A percentile compares a stretch with the other conserved stretches of the same genome.
Evolutionary conservation across 78 protist species (phyloP).

Genomic region (Fonticula alba): DNA sequence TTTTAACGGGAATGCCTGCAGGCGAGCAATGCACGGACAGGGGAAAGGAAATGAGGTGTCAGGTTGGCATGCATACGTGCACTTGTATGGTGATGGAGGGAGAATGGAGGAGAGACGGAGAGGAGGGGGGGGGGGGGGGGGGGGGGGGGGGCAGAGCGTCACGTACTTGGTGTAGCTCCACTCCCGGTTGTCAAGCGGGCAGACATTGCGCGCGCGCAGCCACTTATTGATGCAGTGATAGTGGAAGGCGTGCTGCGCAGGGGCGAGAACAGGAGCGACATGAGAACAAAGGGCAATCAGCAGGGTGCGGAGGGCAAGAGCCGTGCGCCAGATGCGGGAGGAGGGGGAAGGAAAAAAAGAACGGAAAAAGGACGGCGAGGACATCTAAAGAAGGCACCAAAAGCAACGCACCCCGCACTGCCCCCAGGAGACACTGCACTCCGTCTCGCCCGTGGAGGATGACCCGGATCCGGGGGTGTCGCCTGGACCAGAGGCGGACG

Average conservation of each 20-base stretch:
- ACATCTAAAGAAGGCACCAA: background rate
- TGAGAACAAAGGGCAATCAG: background rate
- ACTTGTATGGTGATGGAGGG: too few species aligned
- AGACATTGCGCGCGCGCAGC: slow-evolving; percentile 88
- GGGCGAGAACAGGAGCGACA: background rate
- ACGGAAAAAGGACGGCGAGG: background rate
- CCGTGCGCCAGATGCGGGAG: background rate
- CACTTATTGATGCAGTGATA: slow-evolving; percentile 92
- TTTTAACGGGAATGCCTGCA: too few species aligned
- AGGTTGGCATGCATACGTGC: too few species aligned
- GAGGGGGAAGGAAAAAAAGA: background rate
- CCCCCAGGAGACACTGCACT: slow-evolving; percentile 97
- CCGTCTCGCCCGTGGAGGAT: too few species aligned
- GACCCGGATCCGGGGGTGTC: too few species aligned
- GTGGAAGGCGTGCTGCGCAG: slow-evolving; percentile 80
- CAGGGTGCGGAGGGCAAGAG: background rate
- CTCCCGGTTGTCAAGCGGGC: slow-evolving; percentile 56
- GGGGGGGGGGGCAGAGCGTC: too few species aligned
- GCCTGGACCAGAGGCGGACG: too few species aligned
- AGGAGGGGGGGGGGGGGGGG: too few species aligned
- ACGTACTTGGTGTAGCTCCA: slow-evolving; percentile 67
- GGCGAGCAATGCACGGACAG: too few species aligned
- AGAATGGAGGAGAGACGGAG: too few species aligned
- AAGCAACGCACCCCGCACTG: slow-evolving; percentile 58
- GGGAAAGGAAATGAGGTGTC: too few species aligned